Evolutionary conservation across 306 rosid species (phyloP).

Genomic region (Prunus davidiana): DNA sequence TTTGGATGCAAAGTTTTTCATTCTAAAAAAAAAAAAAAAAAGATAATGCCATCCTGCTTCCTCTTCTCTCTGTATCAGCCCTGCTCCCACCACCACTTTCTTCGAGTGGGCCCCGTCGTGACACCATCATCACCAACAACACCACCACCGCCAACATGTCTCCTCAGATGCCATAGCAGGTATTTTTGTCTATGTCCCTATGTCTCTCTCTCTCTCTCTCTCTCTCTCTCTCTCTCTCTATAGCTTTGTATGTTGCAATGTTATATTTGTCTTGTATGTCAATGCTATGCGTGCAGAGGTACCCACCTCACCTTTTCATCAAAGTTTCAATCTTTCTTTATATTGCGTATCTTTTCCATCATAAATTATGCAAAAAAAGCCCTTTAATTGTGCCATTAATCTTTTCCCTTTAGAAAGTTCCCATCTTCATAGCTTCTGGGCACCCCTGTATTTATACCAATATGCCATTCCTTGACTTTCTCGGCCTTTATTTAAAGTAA

Average conservation of each 20-base stretch:
- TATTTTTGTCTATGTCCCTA: constrained; percentile 14
- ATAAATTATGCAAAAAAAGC: constrained; percentile 27
- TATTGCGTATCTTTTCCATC: constrained; percentile 35
- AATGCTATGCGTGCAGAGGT: constrained; percentile 31
- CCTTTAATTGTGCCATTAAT: constrained; percentile 40
- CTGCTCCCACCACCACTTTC: constrained; percentile 41
- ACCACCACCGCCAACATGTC: constrained; percentile 29
- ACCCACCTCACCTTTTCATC: constrained; percentile 31
- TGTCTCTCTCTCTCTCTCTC: neutral
- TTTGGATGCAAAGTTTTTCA: constrained; percentile 30
- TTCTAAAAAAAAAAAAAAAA: neutral
- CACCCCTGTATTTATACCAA: constrained; percentile 18
- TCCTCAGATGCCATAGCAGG: constrained; percentile 57
- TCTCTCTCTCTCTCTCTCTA: neutral
- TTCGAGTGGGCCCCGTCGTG: constrained; percentile 40
- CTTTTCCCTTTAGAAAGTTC: constrained; percentile 13
- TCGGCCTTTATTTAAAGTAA: constrained; percentile 18
- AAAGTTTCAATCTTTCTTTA: constrained; percentile 31
- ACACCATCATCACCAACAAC: constrained; percentile 27
- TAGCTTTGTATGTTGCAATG: constrained; percentile 2
- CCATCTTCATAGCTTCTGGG: constrained; percentile 24
- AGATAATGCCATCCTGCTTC: constrained; percentile 36
- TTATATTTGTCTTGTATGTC: constrained; percentile 48
- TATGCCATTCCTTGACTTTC: constrained; percentile 14
- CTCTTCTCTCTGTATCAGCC: neutral